Evolutionary conservation across 2,329 filamentous ascomycete species (phyloP).

Genomic region (Colletotrichum orchidophilum): DNA sequence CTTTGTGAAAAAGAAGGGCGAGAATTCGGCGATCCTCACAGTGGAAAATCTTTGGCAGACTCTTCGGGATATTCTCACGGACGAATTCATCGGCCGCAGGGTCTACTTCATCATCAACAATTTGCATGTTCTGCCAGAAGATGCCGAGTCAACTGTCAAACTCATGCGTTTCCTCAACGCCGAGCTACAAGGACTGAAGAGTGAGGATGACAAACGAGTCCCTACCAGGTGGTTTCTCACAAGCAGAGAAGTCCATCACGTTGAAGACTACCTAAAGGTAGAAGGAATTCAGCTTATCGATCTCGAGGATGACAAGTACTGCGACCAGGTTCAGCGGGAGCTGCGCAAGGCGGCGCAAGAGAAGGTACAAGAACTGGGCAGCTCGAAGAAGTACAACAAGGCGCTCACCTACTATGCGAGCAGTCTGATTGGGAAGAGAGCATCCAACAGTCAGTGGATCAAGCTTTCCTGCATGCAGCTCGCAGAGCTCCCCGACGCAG

Average conservation of each 20-base stretch:
- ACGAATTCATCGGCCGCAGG: slow-evolving; percentile 46
- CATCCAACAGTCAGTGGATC: slow-evolving; percentile 55
- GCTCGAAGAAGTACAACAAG: slow-evolving; percentile 51
- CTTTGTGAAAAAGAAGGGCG: slow-evolving; percentile 44
- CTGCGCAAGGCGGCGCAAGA: slow-evolving; percentile 48
- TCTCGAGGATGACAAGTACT: slow-evolving; percentile 49
- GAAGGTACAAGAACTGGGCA: slow-evolving; percentile 44
- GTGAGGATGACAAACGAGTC: slow-evolving; percentile 36
- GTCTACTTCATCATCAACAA: slow-evolving; percentile 54
- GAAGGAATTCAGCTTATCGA: slow-evolving; percentile 45
- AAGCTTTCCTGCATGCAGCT: slow-evolving; percentile 54
- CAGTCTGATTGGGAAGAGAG: slow-evolving; percentile 52
- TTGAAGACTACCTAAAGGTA: slow-evolving; percentile 42
- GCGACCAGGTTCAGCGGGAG: slow-evolving; percentile 47
- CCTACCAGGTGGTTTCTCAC: slow-evolving; percentile 52
- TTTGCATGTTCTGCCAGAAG: slow-evolving; percentile 48
- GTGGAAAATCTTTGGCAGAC: slow-evolving; percentile 52
- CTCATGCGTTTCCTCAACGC: slow-evolving; percentile 44
- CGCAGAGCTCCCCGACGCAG: slow-evolving; percentile 47
- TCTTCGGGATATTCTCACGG: slow-evolving; percentile 52
- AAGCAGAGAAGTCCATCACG: slow-evolving; percentile 41
- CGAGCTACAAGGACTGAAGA: slow-evolving; percentile 40
- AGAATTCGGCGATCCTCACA: slow-evolving; percentile 42
- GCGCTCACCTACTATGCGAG: slow-evolving; percentile 53
- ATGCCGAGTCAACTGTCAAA: slow-evolving; percentile 44